Base-by-base conservation (phyloP, 768 basidiomycete species). In the Mycena filopes region DNA sequence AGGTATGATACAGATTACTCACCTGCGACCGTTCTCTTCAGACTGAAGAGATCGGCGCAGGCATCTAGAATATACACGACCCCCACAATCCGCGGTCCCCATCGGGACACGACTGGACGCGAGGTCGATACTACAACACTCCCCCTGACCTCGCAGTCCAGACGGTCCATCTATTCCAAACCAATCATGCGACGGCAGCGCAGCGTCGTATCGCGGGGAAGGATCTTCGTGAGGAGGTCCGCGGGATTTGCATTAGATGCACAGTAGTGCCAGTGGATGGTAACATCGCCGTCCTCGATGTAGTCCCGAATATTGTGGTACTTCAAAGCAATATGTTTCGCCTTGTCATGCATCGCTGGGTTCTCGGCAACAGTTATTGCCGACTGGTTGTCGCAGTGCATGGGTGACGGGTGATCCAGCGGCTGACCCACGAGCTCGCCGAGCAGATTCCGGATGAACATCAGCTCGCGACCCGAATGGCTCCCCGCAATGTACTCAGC, bases 251-350 rank as follows among this genome's bases (percentile, higher is more conserved):
- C 47, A 16, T 28, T 28, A 9, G 47, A 48, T 28, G 12, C 26
- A 26, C 47, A 48, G 16, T 48, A 58, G 15, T 58, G n/a, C n/a
- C n/a, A n/a, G n/a, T n/a, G 45, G 6, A 58, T 26, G 11, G 33
- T 47, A 4, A 48, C n/a, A 10, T 28, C 10, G 10, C 28, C 38
- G 33, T 38, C 18, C 0, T 58, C 45, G 13, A 48, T n/a, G 36
- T 47, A 46, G 33, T 58, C 56, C 16, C 56, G 36, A 26, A 58
- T 58, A 13, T 48, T 38, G 9, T 58, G 56, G 6, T 58, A 40
- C 20, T 48, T 47, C 4, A 58, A 11, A 5, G 45, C 56, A 4
- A 58, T 58, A 16, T 58, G 56, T 21, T 58, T 58, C 4, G 46
- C 56, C 16, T 58, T 58, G 45, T 47, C 45, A 18, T 58, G 56